A percentile compares a stretch with the other conserved stretches of the same genome.
Evolutionary conservation across 768 basidiomycete species (phyloP).

Genomic region (Daedaleopsis nitida): DNA sequence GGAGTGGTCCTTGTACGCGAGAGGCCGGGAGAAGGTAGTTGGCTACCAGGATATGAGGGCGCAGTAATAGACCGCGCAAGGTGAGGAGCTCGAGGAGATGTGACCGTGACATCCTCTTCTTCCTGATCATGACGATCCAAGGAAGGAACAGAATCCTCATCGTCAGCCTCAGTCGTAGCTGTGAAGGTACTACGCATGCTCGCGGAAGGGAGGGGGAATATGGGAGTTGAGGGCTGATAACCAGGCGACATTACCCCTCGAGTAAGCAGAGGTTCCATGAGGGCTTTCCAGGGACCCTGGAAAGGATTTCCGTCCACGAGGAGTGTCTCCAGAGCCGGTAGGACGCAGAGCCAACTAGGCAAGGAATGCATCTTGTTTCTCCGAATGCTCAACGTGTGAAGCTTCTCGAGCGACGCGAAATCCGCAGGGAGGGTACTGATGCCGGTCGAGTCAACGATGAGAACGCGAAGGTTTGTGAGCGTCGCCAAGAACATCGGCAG

Average conservation of each 20-base stretch:
- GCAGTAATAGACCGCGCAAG: slow-evolving; percentile 54
- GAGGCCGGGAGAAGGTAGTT: slow-evolving; percentile 45
- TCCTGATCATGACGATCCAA: slow-evolving; percentile 42
- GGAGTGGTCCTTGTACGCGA: slow-evolving; percentile 76
- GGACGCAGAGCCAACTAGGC: slow-evolving; percentile 92
- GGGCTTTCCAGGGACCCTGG: slow-evolving; percentile 87
- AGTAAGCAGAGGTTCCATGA: slow-evolving; percentile 82
- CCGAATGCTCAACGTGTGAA: slow-evolving; percentile 89
- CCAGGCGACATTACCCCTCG: slow-evolving; percentile 59
- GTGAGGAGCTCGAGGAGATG: slow-evolving; percentile 56
- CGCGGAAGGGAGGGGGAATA: slow-evolving; percentile 53
- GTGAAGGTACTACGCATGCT: slow-evolving; percentile 48
- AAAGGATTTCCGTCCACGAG: slow-evolving; percentile 97
- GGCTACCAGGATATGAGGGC: slow-evolving; percentile 24
- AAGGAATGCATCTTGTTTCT: slow-evolving; percentile 86
- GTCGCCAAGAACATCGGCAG: slow-evolving; percentile 87
- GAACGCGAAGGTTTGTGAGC: slow-evolving; percentile 75
- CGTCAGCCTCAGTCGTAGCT: slow-evolving; percentile 50
- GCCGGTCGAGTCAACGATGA: slow-evolving; percentile 92
- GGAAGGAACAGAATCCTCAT: slow-evolving; percentile 48
- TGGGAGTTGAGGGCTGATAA: slow-evolving; percentile 68
- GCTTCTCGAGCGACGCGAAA: slow-evolving; percentile 68
- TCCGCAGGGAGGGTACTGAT: slow-evolving; percentile 75
- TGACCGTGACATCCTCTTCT: slow-evolving; percentile 73
- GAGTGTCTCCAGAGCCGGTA: slow-evolving; percentile 82